These are phyloP conservation scores for Ustilago bromivora DNA, from an alignment of 1,284 basidiomycete genomes.

Conservation along the genomic window DNA sequence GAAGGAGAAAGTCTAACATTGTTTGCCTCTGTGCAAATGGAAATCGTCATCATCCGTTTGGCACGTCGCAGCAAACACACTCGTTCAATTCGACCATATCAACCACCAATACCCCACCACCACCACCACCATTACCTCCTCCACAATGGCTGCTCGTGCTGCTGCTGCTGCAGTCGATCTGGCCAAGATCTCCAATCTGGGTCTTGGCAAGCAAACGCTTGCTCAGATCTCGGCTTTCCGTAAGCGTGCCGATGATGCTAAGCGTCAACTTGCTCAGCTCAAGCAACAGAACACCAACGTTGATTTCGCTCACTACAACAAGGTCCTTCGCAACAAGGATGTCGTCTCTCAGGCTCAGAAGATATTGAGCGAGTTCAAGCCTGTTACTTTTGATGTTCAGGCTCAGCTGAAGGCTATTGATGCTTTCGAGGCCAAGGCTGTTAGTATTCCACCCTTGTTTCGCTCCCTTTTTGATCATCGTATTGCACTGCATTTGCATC, in stretches of 20 bases:
- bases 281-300: slow-evolving; percentile 80
- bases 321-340: slow-evolving; percentile 85
- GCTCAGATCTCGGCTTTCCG: slow-evolving; percentile 90
- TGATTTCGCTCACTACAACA: slow-evolving; percentile 92
- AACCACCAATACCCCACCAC: background rate
- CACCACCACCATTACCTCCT: slow-evolving; percentile 1
- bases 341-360: slow-evolving; percentile 94
- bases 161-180: slow-evolving; percentile 63
- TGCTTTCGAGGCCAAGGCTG: slow-evolving; percentile 95
- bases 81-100: no score
- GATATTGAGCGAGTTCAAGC: slow-evolving; percentile 88
- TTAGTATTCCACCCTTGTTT: slow-evolving; percentile 68
- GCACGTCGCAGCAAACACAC: no score
- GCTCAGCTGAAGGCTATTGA: slow-evolving; percentile 95
- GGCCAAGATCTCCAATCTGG: slow-evolving; percentile 65
- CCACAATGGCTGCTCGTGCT: slow-evolving; percentile 60
- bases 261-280: slow-evolving; percentile 80
- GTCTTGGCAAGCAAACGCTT: slow-evolving; percentile 68
- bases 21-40: no score
- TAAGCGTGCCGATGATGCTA: slow-evolving; percentile 90
- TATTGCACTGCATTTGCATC: background rate
- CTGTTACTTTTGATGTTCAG: slow-evolving; percentile 92
- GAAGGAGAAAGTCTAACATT: no score
- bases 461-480: background rate
- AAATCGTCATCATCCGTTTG: no score